phyloP scores from a whole-genome alignment of 2,329 filamentous ascomycete genomes.

The Proliferodiscus dingleyae region DNA sequence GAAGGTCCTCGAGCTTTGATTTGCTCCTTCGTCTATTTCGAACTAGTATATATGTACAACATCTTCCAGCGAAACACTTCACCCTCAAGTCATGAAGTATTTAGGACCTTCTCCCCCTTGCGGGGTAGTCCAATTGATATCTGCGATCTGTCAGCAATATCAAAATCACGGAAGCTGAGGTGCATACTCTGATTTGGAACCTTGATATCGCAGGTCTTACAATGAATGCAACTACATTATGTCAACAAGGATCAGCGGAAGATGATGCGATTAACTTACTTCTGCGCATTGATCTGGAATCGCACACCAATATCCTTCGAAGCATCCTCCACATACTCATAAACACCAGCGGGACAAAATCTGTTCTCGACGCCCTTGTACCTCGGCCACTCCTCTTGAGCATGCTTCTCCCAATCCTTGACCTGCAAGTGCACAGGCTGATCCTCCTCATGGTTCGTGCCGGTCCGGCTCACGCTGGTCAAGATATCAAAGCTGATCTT shows the following conservation, averaged over 20 bases:
- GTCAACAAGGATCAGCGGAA: neutral
- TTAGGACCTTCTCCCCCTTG: slow-evolving; percentile 80
- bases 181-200: slow-evolving; percentile 65
- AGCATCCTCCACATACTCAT: slow-evolving; percentile 94
- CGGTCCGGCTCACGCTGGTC: slow-evolving; percentile 89
- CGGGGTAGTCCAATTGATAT: slow-evolving; percentile 95
- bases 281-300: slow-evolving; percentile 97
- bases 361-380: slow-evolving; percentile 93
- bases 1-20: too few relatives aligned
- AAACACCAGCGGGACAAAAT: slow-evolving; percentile 96
- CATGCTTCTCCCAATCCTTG: slow-evolving; percentile 89
- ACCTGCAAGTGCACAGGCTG: slow-evolving; percentile 96
- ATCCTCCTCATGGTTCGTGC: slow-evolving; percentile 98
- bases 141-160: slow-evolving; percentile 35
- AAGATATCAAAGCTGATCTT: slow-evolving; percentile 94
- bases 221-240: slow-evolving; percentile 80
- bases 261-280: slow-evolving; percentile 57
- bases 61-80: slow-evolving; percentile 1
- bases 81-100: slow-evolving; percentile 57
- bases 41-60: slow-evolving; percentile 12
- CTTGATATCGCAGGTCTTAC: slow-evolving; percentile 99
- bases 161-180: too few relatives aligned
- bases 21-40: neutral
- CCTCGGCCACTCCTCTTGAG: slow-evolving; percentile 72
- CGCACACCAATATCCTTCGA: slow-evolving; percentile 81